Conservation (phyloP, 768 basidiomycete species). For the Suillus cothurnatus region DNA sequence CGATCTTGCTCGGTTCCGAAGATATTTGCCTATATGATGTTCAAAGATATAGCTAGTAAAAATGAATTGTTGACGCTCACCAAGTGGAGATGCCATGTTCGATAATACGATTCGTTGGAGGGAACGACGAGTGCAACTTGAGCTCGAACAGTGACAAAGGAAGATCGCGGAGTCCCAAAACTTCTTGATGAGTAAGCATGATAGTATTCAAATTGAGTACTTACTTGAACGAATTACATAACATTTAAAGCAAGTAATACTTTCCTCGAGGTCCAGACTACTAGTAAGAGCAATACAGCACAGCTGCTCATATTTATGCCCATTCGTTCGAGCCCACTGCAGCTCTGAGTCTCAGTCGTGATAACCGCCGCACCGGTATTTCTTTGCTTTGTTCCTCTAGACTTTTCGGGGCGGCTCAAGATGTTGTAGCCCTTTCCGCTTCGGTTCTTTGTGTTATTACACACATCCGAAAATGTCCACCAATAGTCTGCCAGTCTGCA, state of each 20-base stretch:
- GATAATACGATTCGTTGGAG: conserved; percentile 1
- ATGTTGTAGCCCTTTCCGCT: neutral
- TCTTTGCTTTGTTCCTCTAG: neutral
- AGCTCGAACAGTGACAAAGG: conserved; percentile 15
- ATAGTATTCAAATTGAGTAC: neutral
- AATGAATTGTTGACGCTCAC: conserved; percentile 40
- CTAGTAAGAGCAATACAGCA: neutral
- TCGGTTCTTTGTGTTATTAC: neutral
- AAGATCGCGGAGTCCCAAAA: conserved; percentile 24
- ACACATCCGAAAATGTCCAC: neutral
- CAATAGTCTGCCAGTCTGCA: neutral
- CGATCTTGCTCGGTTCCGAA: conserved; percentile 94
- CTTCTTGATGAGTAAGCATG: conserved; percentile 8
- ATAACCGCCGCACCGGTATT: too few species aligned
- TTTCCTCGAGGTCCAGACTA: neutral
- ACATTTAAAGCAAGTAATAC: neutral
- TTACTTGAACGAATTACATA: neutral
- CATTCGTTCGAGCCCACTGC: neutral
- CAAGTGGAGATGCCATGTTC: conserved; percentile 76
- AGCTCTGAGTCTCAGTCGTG: neutral
- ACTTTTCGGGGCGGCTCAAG: neutral
- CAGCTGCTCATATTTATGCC: neutral
- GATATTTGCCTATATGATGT: conserved; percentile 74
- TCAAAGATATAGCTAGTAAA: conserved; percentile 3
- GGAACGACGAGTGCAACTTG: conserved; percentile 3